Evolutionary conservation across 805 yeast species (phyloP), one percentile per base, ranked within the genome.

Genomic region (Blastobotrys americana): DNA sequence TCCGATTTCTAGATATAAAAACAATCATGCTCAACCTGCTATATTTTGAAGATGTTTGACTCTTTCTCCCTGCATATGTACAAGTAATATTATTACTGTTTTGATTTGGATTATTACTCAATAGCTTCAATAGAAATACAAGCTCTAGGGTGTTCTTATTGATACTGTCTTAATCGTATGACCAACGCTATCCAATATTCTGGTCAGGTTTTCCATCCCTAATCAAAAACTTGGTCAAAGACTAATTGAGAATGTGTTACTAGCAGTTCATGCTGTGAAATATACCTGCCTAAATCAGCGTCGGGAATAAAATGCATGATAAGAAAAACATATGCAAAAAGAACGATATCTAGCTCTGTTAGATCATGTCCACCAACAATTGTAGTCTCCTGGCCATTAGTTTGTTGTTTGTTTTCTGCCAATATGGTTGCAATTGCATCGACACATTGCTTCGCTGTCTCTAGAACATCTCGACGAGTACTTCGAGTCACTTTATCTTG

Each of bases 271-370:
- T 5, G 37, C 33, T 51, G 55, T 5, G 50, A 36, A 17, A 55
- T 42, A n/a, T 48, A 35, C 15, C 47, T 33, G 10, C 57, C 56
- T 35, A 54, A 38, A 33, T 47, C 45, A n/a, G 50, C 39, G 16
- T 48, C 52, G 6, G 54, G 53, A 3, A 50, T 9, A n/a, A 37
- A 37, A 13, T 20, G 27, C n/a, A 45, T 25, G 10, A 55, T 46
- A 4, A 53, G 52, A 46, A 47, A 10, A 25, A 39, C 39, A 39
- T 43, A 37, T 6, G 39, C 38, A 34, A 43, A 42, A 16, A 38
- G 6, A 3, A 22, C 13, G 17, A 22, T 21, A 25, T 41, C 44
- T 8, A 34, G n/a, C 13, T 25, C 31, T 8, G 31, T 25, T 25
- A 25, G 13, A 8, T 25, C 10, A 8, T 20, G 13, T n/a, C 13